Evolutionary conservation across 768 basidiomycete genomes (phyloP), one percentile per base, ranked within the genome.

Genomic region (Atractiella rhizophila): DNA sequence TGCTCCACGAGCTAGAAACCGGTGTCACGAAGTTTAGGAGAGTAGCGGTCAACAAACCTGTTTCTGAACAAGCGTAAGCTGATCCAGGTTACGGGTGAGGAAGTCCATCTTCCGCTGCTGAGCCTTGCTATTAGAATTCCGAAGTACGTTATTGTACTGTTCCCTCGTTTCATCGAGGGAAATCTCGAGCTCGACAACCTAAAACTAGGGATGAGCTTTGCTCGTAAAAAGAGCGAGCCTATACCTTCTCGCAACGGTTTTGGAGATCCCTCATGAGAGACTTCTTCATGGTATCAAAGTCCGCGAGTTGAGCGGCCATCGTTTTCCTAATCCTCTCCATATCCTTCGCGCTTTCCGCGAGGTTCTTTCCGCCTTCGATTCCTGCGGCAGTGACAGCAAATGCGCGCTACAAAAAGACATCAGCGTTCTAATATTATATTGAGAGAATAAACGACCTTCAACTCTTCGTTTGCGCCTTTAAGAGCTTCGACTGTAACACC

Each of bases 41-140:
- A 39, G n/a, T 1, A 16, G 3, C 1, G 15, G 15, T 1, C 8
- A 8, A 21, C 12, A 38, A 47, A 76, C 86, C 73, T 94, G 85
- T 60, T 94, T 91, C 68, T 96, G 91, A 18, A 96, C 85, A 39
- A 81, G 61, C 21, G 85, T 88, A 49, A 96, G 63, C 56, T 88
- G 82, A 55, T 94, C 86, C 39, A 98, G 64, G 56, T 96, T 98
- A 39, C 88, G 76, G 57, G 94, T 85, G 40, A 98, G 61, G 69
- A 94, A 91, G 11, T 83, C 80, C 78, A 96, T 86, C 69, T 96
- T 94, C 70, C 88, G 86, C 63, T 88, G 82, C 52, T 98, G 91
- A 6, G 88, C 82, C 59, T 88, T 86, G 60, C 77, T 85, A 60
- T 96, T 96, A 63, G 83, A 86, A 58, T 91, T 91, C 48, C 82